Evolutionary conservation across 345 rosid genomes (phyloP), one percentile per base, ranked within the genome.

Genomic region (Lepidium aucheri): DNA sequence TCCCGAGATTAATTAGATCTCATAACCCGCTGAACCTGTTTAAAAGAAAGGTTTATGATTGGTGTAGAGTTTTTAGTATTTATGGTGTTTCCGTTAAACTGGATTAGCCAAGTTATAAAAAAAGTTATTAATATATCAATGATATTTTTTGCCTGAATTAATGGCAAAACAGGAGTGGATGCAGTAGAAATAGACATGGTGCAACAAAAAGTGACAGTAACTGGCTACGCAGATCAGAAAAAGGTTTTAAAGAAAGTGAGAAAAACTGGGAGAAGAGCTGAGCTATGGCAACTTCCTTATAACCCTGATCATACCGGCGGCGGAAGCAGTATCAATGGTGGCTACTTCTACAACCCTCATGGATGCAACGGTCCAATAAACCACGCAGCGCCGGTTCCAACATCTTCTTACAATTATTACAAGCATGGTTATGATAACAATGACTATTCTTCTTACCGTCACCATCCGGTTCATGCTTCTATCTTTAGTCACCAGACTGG

Each of bases 251-350:
- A 85, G 68, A 78, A 79, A 12, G 96, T 83, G 8, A 69, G 97
- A 42, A 82, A 77, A 69, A 86, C 94, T 0, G 98, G 97, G 0
- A 62, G 90, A 59, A 75, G 96, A 56, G 97, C 91, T 0, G 98
- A 93, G 82, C 79, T 93, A 32, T 93, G 94, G 98, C 96, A 86
- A 68, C 66, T 87, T 17, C 94, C 97, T 0, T 82, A 76, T 66
- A 84, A 80, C 57, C 92, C 90, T 8, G 80, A 79, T 12, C 76
- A 77, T 24, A 43, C 39, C 11, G 71, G 68, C 1, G 74, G 68
- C 0, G 69, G 74, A 60, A 52, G 46, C 65, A 68, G 32, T 36
- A 53, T 53, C 6, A 61, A 61, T 53, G 71, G 77, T 0, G 77
- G 73, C 12, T 76, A 81, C 18, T 78, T 64, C 50, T 78, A 80